Evolutionary conservation across 2,329 filamentous ascomycete species (phyloP).

Genomic region (Chaetomiaceae sp.): DNA sequence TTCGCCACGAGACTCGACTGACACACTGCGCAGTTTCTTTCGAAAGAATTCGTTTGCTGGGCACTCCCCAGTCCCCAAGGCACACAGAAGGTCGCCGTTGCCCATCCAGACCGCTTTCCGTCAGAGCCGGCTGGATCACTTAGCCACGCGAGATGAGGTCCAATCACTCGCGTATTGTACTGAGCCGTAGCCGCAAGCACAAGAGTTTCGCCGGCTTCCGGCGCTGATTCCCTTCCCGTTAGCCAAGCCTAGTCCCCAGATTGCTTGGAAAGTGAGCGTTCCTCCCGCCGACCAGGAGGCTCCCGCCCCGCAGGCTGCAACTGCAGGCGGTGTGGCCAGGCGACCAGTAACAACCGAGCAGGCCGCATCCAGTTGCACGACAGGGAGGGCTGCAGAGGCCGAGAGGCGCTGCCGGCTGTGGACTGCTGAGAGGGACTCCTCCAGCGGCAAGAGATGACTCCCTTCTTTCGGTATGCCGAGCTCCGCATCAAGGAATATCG

Average conservation of each 20-base stretch:
- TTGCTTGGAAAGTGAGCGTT: slow-evolving; percentile 1
- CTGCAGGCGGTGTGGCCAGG: slow-evolving; percentile 6
- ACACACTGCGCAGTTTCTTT: too few relatives aligned
- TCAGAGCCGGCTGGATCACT: background rate
- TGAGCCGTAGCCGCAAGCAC: background rate
- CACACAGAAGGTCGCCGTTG: too few relatives aligned
- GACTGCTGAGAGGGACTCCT: too few relatives aligned
- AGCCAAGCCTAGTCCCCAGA: background rate
- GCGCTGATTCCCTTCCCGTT: slow-evolving; percentile 3
- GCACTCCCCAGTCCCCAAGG: too few relatives aligned
- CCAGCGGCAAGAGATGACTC: background rate
- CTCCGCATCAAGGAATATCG: background rate
- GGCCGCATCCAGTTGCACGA: too few relatives aligned
- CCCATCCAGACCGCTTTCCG: background rate
- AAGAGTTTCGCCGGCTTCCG: background rate
- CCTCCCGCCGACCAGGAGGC: background rate
- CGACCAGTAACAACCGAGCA: slow-evolving; percentile 3
- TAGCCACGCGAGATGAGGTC: background rate
- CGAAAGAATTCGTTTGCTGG: too few relatives aligned
- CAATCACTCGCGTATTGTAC: too few relatives aligned
- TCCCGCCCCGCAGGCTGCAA: background rate
- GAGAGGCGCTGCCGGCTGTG: too few relatives aligned
- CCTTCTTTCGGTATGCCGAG: background rate
- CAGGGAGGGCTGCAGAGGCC: too few relatives aligned
- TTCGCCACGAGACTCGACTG: background rate